Evolutionary conservation across 352 stramenopile genomes (phyloP), one percentile per base, ranked within the genome.

Genomic region (Pythium periplocum): DNA sequence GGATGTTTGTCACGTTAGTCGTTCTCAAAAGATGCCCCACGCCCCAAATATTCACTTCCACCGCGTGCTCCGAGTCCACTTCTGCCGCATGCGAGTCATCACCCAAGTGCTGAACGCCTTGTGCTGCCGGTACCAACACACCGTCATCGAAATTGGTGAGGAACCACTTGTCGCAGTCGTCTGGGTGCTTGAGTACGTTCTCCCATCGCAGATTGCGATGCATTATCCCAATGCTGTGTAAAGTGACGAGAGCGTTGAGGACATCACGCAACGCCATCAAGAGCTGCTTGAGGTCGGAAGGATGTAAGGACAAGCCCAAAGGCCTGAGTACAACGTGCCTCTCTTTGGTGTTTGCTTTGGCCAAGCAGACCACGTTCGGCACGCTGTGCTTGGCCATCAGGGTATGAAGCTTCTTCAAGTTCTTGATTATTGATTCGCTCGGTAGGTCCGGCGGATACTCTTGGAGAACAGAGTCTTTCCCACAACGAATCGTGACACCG

Each of bases 111-210:
- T 37, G 40, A 52, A 42, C 55, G 5, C 30, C 46, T 47, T 55
- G 46, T 53, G 6, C 30, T 33, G 54, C 47, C 54, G 54, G 57
- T 48, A 42, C 30, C 6, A 32, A 56, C n/a, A 48, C 43, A 35
- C 30, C 59, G 10, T 55, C 49, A 40, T 67, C 59, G 36, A 67
- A 67, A 37, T 57, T 50, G 51, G 55, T 58, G 44, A 67, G 53
- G 57, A 67, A 62, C 59, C 49, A 67, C 49, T 58, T 47, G 49
- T 61, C 48, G 48, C 44, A 50, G 50, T 64, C 57, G 10, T 64
- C 49, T 52, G 51, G 48, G 57, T 64, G 54, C 50, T 64, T 64
- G n/a, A 66, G 48, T 31, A 61, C 47, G 56, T 66, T 66, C 48
- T 66, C 42, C 59, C 42, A 66, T 57, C 59, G 48, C 40, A 62